Base-by-base conservation (phyloP, 169 alveolate species). In the Plasmodium relictum region DNA sequence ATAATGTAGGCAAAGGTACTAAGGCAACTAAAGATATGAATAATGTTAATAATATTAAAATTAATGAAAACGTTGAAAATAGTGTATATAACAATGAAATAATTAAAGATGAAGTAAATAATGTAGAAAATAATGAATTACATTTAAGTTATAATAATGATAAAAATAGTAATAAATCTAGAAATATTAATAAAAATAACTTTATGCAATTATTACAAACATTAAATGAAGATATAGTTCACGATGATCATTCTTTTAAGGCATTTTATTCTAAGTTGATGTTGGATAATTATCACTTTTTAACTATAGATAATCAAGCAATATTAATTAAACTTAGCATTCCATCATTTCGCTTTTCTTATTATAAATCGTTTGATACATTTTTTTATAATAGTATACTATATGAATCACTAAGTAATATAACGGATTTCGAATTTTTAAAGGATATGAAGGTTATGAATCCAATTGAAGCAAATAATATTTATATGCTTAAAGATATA, bases 301-400 rank as follows among this genome's bases (percentile, higher is more conserved):
- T 78, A 44, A 78, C 68, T 16, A 78, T 65, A 58, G 89, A 78
- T 42, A 78, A 78, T 56, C 78, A 78, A 37, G 22, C 76, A 12
- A 20, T 78, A n/a, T 52, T 78, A 78, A 65, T 63, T 26, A 78
- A 78, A 78, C 65, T 24, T 63, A 78, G 48, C 24, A 69, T 78
- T 14, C 89, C 89, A 54, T 78, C 89, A 2, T 78, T 78, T 42
- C 70, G 31, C 8, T 78, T 48, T 24, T 58, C 89, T 24, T 56
- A 63, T 10, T 78, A 78, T 54, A 78, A 78, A 78, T 16, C 68
- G 18, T 78, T 24, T 63, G 89, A 78, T 41, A 78, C 72, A 4
- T 78, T 78, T 20, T 78, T 78, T 65, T 78, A 63, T 73, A 78
- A 78, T 39, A 72, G 63, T 41, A 78, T 78, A 31, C 6, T 78